phyloP scores from a whole-genome alignment of 2,329 filamentous ascomycete species.

The Tolypocladium capitatum region DNA sequence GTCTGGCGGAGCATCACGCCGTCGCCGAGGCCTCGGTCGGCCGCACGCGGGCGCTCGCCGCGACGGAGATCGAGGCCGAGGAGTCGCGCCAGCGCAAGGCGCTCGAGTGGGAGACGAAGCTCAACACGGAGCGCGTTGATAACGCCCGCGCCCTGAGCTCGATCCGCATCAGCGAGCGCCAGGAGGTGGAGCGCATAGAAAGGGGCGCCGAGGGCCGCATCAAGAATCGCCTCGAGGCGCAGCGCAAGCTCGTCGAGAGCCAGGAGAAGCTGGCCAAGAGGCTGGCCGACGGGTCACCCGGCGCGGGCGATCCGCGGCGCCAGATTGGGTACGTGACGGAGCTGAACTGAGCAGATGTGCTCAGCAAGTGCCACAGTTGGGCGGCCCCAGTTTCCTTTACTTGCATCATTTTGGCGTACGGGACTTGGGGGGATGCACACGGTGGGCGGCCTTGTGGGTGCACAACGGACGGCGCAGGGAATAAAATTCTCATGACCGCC shows the following conservation, averaged over 20 bases:
- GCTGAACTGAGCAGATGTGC: constrained; percentile 21
- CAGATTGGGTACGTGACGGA: constrained; percentile 46
- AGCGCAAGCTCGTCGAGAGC: constrained; percentile 38
- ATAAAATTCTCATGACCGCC: background rate
- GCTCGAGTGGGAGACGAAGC: constrained; percentile 34
- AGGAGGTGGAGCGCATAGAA: constrained; percentile 37
- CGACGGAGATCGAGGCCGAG: constrained; percentile 33
- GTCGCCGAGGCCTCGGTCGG: constrained; percentile 31
- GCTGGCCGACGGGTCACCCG: constrained; percentile 26
- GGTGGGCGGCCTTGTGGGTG: background rate
- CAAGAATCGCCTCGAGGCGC: constrained; percentile 32
- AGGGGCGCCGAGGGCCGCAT: constrained; percentile 30
- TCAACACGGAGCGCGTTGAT: constrained; percentile 31
- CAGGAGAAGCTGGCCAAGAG: constrained; percentile 26
- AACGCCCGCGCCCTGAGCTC: constrained; percentile 36
- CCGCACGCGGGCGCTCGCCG: constrained; percentile 30
- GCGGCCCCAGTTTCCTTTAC: background rate
- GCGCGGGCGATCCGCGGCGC: constrained; percentile 19
- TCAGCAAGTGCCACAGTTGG: background rate
- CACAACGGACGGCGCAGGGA: background rate
- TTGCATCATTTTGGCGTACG: background rate
- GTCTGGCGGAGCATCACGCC: constrained; percentile 31
- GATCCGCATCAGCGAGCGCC: constrained; percentile 34
- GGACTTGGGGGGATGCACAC: background rate
- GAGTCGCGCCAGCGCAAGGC: constrained; percentile 27